Evolutionary conservation across 2,329 filamentous ascomycete genomes (phyloP).

Genomic region (Diaporthe vexans): DNA sequence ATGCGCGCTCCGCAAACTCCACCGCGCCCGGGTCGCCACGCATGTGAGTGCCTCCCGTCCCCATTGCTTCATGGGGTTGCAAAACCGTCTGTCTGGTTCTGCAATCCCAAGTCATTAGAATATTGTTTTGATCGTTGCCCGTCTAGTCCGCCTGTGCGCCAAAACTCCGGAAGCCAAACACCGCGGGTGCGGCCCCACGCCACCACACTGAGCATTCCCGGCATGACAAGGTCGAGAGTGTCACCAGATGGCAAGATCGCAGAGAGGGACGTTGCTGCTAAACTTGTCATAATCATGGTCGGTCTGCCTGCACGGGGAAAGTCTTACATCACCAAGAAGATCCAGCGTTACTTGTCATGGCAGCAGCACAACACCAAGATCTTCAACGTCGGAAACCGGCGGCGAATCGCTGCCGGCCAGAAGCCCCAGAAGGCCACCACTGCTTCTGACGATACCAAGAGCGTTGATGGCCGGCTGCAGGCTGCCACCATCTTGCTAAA

Average conservation of each 20-base stretch:
- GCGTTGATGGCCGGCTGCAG: constrained; percentile 61
- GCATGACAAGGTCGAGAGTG: constrained; percentile 93
- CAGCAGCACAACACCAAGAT: constrained; percentile 95
- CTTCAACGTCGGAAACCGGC: constrained; percentile 96
- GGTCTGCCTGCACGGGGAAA: constrained; percentile 95
- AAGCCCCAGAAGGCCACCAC: constrained; percentile 47
- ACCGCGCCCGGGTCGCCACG: constrained; percentile 71
- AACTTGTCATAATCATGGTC: constrained; percentile 98
- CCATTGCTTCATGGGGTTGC: constrained; percentile 31
- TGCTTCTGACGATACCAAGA: constrained; percentile 48
- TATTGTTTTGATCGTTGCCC: constrained; percentile 36
- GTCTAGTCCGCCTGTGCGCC: constrained; percentile 74
- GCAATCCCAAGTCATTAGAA: constrained; percentile 16
- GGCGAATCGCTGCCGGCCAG: constrained; percentile 81
- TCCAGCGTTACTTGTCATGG: constrained; percentile 96
- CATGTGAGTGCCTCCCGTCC: constrained; percentile 60
- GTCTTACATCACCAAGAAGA: constrained; percentile 99
- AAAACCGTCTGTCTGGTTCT: not conserved
- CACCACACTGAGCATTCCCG: constrained; percentile 96
- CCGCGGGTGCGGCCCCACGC: constrained; percentile 85
- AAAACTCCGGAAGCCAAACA: constrained; percentile 82
- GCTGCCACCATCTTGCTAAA: constrained; percentile 72
- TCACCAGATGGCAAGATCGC: constrained; percentile 97
- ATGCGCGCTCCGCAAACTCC: constrained; percentile 69
- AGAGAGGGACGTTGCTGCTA: constrained; percentile 92